Base-by-base conservation (phyloP, 2,329 filamentous ascomycete genomes). In the Torrubiella hemipterigena region DNA sequence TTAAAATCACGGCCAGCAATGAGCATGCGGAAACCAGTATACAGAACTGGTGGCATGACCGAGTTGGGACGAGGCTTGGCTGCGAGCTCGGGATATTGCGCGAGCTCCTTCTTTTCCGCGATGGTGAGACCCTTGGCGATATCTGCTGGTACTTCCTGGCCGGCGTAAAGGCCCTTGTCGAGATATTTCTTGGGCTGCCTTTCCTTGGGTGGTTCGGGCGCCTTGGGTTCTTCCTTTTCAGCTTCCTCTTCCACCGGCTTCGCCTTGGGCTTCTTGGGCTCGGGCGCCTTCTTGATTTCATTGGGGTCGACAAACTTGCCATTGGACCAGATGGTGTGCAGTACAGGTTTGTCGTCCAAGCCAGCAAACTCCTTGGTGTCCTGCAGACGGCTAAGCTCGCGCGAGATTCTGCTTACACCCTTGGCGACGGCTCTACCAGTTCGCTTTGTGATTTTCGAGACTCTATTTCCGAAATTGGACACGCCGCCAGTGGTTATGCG, bases 81-180 rank as follows among this genome's bases (percentile, higher is more conserved):
- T 41, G 50, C 44, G 26, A 69, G 54, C 46, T 67, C 68, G 2
- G 63, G 64, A 5, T 63, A 45, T 38, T 60, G 53, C 2, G 59
- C 55, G 16, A 71, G 50, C 33, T 54, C 59, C 52, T 67, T 73
- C 52, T 65, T 72, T 48, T 71, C 69, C 4, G 50, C 47, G 2
- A 54, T 33, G 4, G 58, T 65, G n/a, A 75, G 54, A 5, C 67
- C 64, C 42, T 63, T 59, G 27, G 50, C 50, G 7, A 60, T 48
- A 34, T 73, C 65, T 6, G 48, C 40, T 1, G 69, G 67, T 6
- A 56, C 57, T 18, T 77, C 66, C 52, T 95, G 89, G 17, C 91
- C 91, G 1, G 84, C 78, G 48, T 93, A 96, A 11, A 96, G 65
- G 8, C 89, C 91, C 51, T 86, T 82, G 31, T 68, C 65, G 32